phyloP scores from a whole-genome alignment of 2,329 filamentous ascomycete species.

The Epichloe brachyelytri region DNA sequence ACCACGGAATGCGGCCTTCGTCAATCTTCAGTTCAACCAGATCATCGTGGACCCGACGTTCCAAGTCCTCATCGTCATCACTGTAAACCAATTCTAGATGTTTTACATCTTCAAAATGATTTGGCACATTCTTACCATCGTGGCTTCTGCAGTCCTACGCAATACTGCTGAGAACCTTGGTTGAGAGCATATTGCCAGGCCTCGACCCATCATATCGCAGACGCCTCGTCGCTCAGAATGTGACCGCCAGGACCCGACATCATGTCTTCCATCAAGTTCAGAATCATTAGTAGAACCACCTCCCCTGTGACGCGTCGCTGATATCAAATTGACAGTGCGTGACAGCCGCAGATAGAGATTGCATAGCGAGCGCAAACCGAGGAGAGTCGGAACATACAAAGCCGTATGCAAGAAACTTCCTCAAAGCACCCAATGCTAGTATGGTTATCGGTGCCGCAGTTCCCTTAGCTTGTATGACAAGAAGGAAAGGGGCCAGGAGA shows the following conservation, averaged over 20 bases:
- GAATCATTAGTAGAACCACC: slow-evolving; percentile 83
- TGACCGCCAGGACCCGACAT: slow-evolving; percentile 86
- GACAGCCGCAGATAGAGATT: slow-evolving; percentile 83
- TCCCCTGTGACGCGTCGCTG: slow-evolving; percentile 92
- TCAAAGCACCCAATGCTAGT: slow-evolving; percentile 81
- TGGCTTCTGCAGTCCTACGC: slow-evolving; percentile 82
- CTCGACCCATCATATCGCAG: slow-evolving; percentile 99
- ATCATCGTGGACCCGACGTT: slow-evolving; percentile 53
- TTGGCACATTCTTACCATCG: slow-evolving; percentile 98
- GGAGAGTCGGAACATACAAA: slow-evolving; percentile 76
- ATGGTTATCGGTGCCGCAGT: slow-evolving; percentile 95
- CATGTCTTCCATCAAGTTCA: slow-evolving; percentile 98
- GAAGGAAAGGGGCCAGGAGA: slow-evolving; percentile 83
- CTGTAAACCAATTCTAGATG: slow-evolving; percentile 67
- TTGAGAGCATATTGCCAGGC: slow-evolving; percentile 93
- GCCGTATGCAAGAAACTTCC: slow-evolving; percentile 93
- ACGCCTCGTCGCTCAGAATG: slow-evolving; percentile 91
- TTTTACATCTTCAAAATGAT: slow-evolving; percentile 87
- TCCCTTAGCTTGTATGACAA: slow-evolving; percentile 91
- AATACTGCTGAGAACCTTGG: slow-evolving; percentile 81
- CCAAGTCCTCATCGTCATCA: slow-evolving; percentile 51
- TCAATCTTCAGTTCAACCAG: slow-evolving; percentile 76
- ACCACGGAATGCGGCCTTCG: slow-evolving; percentile 15
- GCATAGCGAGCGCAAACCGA: slow-evolving; percentile 84
- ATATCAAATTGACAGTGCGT: slow-evolving; percentile 97